These are phyloP conservation scores for Phytophthora macrochlamydospora DNA, from an alignment of 352 stramenopile species.

Conservation along the genomic window DNA sequence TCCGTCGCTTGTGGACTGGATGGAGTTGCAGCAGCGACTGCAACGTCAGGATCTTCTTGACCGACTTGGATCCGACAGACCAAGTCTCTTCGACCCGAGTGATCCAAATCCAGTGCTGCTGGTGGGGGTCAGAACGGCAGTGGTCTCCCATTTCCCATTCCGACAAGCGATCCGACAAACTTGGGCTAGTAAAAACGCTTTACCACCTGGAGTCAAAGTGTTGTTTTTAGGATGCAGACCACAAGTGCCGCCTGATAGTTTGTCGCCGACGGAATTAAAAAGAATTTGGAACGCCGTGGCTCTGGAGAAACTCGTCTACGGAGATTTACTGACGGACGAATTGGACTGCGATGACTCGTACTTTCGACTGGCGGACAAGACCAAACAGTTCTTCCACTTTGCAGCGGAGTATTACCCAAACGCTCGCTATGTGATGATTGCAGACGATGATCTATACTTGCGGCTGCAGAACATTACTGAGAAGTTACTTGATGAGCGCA, in stretches of 20 bases:
- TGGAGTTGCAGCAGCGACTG: neutral
- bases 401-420: constrained; percentile 2
- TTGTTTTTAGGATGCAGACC: constrained; percentile 14
- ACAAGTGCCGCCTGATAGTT: neutral
- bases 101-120: constrained; percentile 18
- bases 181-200: constrained; percentile 20
- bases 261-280: neutral
- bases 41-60: neutral
- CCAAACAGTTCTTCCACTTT: constrained; percentile 35
- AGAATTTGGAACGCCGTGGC: constrained; percentile 14
- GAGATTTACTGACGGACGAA: constrained; percentile 32
- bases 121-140: constrained; percentile 47
- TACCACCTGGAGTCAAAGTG: constrained; percentile 11
- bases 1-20: neutral
- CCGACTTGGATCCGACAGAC: neutral
- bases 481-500: neutral
- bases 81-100: neutral
- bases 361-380: constrained; percentile 30
- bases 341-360: constrained; percentile 28
- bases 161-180: constrained; percentile 27
- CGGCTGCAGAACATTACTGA: constrained; percentile 20
- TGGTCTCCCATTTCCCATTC: constrained; percentile 21
- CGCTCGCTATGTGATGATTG: constrained; percentile 50
- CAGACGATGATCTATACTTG: constrained; percentile 59
- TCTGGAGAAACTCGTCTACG: constrained; percentile 30